Percentiles rank a stretch among this genome's conserved stretches.
These are phyloP conservation scores for Calonectria hawksworthii DNA, from an alignment of 2,329 filamentous ascomycete species.

Conservation along the genomic window DNA sequence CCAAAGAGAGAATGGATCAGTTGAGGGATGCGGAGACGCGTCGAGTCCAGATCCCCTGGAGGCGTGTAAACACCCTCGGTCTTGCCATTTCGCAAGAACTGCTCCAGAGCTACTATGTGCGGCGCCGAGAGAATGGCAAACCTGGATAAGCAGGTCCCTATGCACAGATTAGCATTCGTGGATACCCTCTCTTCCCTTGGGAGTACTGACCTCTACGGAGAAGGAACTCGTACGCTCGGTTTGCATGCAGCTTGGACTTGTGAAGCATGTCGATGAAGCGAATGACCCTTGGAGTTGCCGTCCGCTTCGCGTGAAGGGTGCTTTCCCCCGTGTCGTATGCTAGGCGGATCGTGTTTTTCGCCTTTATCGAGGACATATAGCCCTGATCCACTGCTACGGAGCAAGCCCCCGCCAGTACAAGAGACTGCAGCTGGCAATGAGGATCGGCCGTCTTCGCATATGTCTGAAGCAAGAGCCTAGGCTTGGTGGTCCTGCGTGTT, in stretches of 20 bases:
- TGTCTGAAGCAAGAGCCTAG: not conserved
- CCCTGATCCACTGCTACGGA: not conserved
- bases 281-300: not conserved
- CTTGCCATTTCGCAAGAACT: not conserved
- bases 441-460: not conserved
- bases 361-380: not conserved
- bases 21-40: slow-evolving; percentile 3
- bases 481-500: not conserved
- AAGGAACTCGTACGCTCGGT: not conserved
- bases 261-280: not conserved
- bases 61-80: not conserved
- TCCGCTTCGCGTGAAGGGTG: not conserved
- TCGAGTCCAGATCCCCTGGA: not conserved
- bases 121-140: not conserved
- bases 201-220: not conserved
- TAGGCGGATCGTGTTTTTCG: not conserved
- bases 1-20: slow-evolving; percentile 7
- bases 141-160: not conserved
- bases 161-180: not conserved
- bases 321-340: not conserved
- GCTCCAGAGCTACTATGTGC: not conserved
- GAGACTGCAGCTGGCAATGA: not conserved
- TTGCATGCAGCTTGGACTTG: not conserved
- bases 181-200: not conserved
- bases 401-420: not conserved